phyloP scores from a whole-genome alignment of 768 basidiomycete genomes.

The Cubamyces lactineus region DNA sequence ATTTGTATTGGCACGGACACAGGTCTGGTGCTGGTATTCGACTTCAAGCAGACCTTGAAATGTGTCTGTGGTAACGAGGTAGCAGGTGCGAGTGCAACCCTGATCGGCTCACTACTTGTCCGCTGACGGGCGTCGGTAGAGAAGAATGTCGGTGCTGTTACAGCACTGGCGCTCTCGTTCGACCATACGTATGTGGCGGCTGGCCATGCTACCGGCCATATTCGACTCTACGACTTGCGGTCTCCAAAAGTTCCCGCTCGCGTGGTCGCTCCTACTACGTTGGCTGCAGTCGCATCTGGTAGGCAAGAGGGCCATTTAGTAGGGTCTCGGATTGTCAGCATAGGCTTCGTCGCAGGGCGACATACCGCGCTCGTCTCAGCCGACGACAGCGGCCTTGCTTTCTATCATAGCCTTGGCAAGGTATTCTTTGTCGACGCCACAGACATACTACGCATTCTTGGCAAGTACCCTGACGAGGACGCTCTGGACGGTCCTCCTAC shows the following conservation, averaged over 20 bases:
- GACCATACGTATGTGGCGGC: slow-evolving; percentile 93
- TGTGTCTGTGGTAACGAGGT: slow-evolving; percentile 76
- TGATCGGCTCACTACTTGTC: slow-evolving; percentile 9
- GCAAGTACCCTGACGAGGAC: slow-evolving; percentile 76
- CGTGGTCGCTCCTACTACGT: slow-evolving; percentile 67
- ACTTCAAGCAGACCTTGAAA: slow-evolving; percentile 85
- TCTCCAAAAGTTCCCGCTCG: slow-evolving; percentile 71
- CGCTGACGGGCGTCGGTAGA: slow-evolving; percentile 43
- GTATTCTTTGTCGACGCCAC: slow-evolving; percentile 94
- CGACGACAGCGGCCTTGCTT: slow-evolving; percentile 89
- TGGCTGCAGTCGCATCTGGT: slow-evolving; percentile 70
- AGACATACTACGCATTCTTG: slow-evolving; percentile 91
- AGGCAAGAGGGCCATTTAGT: slow-evolving; percentile 84
- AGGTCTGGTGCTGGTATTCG: slow-evolving; percentile 82
- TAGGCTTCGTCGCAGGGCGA: slow-evolving; percentile 87
- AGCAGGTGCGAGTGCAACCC: slow-evolving; percentile 50
- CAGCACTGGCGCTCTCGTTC: slow-evolving; percentile 87
- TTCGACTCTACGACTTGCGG: slow-evolving; percentile 84
- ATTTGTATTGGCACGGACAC: slow-evolving; percentile 86
- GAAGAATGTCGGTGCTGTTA: slow-evolving; percentile 71
- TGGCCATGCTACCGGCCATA: slow-evolving; percentile 82
- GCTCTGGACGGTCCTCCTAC: slow-evolving; percentile 26
- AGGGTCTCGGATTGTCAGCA: slow-evolving; percentile 76
- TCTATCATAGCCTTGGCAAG: slow-evolving; percentile 93
- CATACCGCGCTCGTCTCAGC: slow-evolving; percentile 93